Evolutionary conservation across 805 yeast species (phyloP).

Genomic region (Monosporozyma aerobia): DNA sequence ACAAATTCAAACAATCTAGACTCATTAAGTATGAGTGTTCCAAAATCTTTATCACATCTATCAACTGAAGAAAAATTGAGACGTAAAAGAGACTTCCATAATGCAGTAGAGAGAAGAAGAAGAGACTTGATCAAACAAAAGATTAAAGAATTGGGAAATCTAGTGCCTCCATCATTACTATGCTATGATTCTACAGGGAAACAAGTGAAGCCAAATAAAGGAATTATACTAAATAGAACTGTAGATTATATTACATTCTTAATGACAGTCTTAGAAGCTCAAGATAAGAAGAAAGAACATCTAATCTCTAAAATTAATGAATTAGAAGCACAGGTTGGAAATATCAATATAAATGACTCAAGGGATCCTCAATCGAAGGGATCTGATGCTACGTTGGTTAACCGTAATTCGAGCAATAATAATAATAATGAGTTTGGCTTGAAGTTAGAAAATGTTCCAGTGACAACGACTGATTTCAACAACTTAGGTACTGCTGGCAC

Average conservation of each 20-base stretch:
- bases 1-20: neutral
- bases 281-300: slow-evolving; percentile 39
- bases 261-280: slow-evolving; percentile 49
- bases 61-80: slow-evolving; percentile 55
- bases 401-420: neutral
- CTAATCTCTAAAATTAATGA: slow-evolving; percentile 34
- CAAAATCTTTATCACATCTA: slow-evolving; percentile 12
- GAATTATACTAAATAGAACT: slow-evolving; percentile 63
- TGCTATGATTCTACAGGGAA: slow-evolving; percentile 39
- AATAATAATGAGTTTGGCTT: neutral
- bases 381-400: neutral
- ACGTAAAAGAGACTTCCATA: slow-evolving; percentile 81
- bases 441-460: neutral
- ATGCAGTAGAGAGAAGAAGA: slow-evolving; percentile 88
- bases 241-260: slow-evolving; percentile 72
- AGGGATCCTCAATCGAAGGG: neutral
- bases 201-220: slow-evolving; percentile 77
- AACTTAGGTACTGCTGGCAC: neutral
- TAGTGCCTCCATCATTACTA: slow-evolving; percentile 70
- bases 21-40: slow-evolving; percentile 11
- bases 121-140: slow-evolving; percentile 85
- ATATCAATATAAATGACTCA: neutral
- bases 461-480: neutral
- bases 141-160: slow-evolving; percentile 69
- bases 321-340: slow-evolving; percentile 14